Evolutionary conservation across 2,329 filamentous ascomycete genomes (phyloP).

Genomic region (Microascus cirrosus): DNA sequence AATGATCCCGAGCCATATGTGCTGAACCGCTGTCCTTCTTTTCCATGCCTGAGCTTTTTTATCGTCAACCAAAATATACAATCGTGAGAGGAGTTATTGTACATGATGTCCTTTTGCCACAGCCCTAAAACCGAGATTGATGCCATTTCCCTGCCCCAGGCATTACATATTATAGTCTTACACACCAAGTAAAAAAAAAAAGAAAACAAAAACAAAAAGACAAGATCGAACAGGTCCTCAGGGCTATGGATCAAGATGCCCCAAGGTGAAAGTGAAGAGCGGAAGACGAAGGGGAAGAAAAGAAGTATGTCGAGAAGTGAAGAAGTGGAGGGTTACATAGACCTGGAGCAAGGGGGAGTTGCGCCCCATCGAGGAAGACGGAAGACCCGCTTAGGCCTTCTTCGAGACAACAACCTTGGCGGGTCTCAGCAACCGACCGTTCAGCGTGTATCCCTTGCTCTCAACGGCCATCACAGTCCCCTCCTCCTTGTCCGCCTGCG

Average conservation of each 20-base stretch:
- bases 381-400: slow-evolving; percentile 39
- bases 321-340: background rate
- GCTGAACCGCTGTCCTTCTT: background rate
- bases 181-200: background rate
- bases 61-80: background rate
- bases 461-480: slow-evolving; percentile 85
- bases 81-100: slow-evolving; percentile 4
- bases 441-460: slow-evolving; percentile 91
- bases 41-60: background rate
- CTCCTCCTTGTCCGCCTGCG: slow-evolving; percentile 78
- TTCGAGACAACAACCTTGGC: slow-evolving; percentile 96
- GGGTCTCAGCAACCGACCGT: slow-evolving; percentile 78
- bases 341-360: background rate
- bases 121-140: background rate
- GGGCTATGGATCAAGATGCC: background rate
- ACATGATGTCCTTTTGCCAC: background rate
- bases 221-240: background rate
- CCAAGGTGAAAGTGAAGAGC: background rate
- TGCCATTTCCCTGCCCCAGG: background rate
- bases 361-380: background rate
- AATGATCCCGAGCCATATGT: background rate
- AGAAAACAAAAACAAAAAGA: background rate
- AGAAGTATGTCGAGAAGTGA: background rate
- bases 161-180: slow-evolving; percentile 5
- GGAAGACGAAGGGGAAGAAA: background rate